Percentiles rank a stretch among this genome's conserved stretches.
These are phyloP conservation scores for Jamesozyma jinghongensis DNA, from an alignment of 805 yeast species.

Conservation along the genomic window DNA sequence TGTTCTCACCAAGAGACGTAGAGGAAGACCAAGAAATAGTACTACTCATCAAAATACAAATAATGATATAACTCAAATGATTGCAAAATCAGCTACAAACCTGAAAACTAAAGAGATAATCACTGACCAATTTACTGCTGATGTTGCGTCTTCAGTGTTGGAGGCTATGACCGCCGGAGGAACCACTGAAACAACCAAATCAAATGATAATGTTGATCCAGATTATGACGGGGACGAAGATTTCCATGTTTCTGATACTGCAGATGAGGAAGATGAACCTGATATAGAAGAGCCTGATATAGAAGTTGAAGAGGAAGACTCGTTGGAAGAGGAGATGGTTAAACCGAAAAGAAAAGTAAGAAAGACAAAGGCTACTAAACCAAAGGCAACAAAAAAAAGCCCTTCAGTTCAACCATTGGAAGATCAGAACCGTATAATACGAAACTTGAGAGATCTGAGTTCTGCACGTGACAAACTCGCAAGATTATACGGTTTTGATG, in stretches of 20 bases:
- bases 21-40: conserved; percentile 9
- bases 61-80: too few species aligned
- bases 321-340: conserved; percentile 2
- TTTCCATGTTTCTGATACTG: conserved; percentile 10
- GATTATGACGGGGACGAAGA: neutral
- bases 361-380: neutral
- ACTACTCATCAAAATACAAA: too few species aligned
- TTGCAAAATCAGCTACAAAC: too few species aligned
- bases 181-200: neutral
- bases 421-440: conserved; percentile 12
- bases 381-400: neutral
- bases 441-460: conserved; percentile 28
- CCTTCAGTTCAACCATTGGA: neutral
- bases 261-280: conserved; percentile 8
- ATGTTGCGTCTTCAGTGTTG: conserved; percentile 3
- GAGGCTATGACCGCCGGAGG: conserved; percentile 1
- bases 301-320: conserved; percentile 11
- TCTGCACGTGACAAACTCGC: conserved; percentile 36
- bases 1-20: conserved; percentile 2
- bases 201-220: conserved; percentile 8
- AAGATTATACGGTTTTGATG: conserved; percentile 44
- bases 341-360: conserved; percentile 4
- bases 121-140: neutral
- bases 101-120: neutral
- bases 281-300: conserved; percentile 8